Percentiles rank a stretch among this genome's conserved stretches.
These are phyloP conservation scores for Trichoderma citrinoviride DNA, from an alignment of 2,329 filamentous ascomycete species.

Conservation along the genomic window DNA sequence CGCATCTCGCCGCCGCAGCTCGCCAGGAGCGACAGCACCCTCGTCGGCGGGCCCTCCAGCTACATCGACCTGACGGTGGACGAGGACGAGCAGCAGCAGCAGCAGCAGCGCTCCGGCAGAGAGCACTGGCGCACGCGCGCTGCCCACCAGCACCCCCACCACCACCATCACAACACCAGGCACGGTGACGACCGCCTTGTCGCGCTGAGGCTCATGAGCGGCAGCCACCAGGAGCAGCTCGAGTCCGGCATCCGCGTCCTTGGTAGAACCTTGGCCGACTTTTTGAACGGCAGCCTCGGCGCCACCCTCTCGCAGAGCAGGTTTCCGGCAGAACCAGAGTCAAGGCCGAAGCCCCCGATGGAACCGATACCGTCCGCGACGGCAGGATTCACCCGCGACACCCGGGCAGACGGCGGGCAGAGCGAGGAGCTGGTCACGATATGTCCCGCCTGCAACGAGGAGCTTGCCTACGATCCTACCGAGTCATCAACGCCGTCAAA, in stretches of 20 bases:
- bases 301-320: constrained; percentile 31
- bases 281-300: constrained; percentile 28
- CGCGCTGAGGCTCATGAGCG: constrained; percentile 29
- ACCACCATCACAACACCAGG: constrained; percentile 18
- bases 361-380: constrained; percentile 63
- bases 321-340: constrained; percentile 26
- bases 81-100: constrained; percentile 31
- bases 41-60: constrained; percentile 34
- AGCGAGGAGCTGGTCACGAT: constrained; percentile 71
- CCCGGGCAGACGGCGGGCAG: constrained; percentile 38
- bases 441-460: constrained; percentile 82
- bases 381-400: constrained; percentile 78
- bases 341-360: constrained; percentile 48
- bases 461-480: constrained; percentile 70
- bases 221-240: constrained; percentile 22
- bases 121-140: constrained; percentile 15
- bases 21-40: constrained; percentile 45
- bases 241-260: constrained; percentile 27
- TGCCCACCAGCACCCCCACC: constrained; percentile 15
- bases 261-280: constrained; percentile 29
- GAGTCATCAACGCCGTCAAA: constrained; percentile 32
- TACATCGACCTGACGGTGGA: constrained; percentile 56
- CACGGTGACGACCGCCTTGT: constrained; percentile 23
- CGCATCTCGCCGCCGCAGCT: constrained; percentile 42
- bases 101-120: constrained; percentile 10